These are phyloP conservation scores for Arthrobotrys pseudoclavata DNA, from an alignment of 2,329 filamentous ascomycete species.

Conservation along the genomic window DNA sequence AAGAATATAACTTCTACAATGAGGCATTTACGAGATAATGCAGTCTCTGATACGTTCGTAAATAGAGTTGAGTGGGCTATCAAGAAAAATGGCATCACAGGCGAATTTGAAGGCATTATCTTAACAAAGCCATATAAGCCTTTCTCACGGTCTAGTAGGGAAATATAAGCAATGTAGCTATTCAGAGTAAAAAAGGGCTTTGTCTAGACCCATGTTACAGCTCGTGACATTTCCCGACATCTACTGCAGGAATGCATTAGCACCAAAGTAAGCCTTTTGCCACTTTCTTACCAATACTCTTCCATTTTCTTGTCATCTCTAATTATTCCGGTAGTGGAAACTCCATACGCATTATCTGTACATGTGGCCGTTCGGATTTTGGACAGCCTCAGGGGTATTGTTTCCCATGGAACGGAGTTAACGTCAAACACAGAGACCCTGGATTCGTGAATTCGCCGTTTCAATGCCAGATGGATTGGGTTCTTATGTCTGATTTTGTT, in stretches of 20 bases:
- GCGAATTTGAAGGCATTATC: neutral
- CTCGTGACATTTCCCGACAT: neutral
- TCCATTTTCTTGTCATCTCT: neutral
- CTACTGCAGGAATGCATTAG: neutral
- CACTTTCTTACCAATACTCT: neutral
- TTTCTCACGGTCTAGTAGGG: neutral
- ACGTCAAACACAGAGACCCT: neutral
- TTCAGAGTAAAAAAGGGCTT: neutral
- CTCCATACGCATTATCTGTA: neutral
- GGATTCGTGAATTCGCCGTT: neutral
- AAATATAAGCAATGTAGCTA: neutral
- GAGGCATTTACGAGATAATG: neutral
- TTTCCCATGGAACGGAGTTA: neutral
- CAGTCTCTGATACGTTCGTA: neutral
- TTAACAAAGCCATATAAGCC: neutral
- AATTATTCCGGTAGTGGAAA: neutral
- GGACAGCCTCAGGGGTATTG: neutral
- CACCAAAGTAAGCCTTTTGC: slow-evolving; percentile 9
- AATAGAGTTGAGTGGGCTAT: neutral
- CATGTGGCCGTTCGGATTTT: too few species aligned
- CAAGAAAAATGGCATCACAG: too few species aligned
- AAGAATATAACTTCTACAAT: neutral
- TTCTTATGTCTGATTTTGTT: neutral
- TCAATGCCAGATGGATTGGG: neutral
- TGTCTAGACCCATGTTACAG: slow-evolving; percentile 3